Evolutionary conservation across 768 basidiomycete species (phyloP).

Genomic region (Collybia sp.): DNA sequence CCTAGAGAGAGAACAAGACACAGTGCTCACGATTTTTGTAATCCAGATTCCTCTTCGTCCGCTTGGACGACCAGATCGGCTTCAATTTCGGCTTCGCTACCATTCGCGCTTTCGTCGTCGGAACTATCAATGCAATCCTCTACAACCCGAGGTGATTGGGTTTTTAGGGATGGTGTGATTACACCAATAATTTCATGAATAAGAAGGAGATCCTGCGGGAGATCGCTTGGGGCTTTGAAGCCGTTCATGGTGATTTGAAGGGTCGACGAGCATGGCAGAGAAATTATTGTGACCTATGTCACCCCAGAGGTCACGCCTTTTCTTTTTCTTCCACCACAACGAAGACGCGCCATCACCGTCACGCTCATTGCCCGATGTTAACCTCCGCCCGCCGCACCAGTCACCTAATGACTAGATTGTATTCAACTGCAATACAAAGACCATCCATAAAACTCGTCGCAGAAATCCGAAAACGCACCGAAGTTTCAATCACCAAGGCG

Average conservation of each 20-base stretch:
- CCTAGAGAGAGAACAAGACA: conserved; percentile 4
- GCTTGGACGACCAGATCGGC: conserved; percentile 44
- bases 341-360: too few relatives aligned
- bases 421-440: conserved; percentile 51
- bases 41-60: conserved; percentile 31
- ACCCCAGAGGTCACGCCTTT: conserved; percentile 3
- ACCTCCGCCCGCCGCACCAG: conserved; percentile 11
- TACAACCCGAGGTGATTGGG: too few relatives aligned
- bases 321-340: conserved; percentile 15
- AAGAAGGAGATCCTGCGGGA: conserved; percentile 73
- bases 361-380: conserved; percentile 7
- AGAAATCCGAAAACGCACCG: conserved; percentile 75
- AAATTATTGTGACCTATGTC: too few relatives aligned
- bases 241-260: conserved; percentile 4
- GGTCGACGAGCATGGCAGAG: too few relatives aligned
- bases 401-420: conserved; percentile 28
- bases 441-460: conserved; percentile 76
- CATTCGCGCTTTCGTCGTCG: conserved; percentile 35
- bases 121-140: conserved; percentile 54
- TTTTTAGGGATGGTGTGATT: neutral
- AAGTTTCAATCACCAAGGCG: conserved; percentile 84
- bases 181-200: conserved; percentile 62
- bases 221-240: conserved; percentile 57
- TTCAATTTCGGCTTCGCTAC: conserved; percentile 71
- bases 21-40: conserved; percentile 13